Evolutionary conservation across 108 stramenopile species (phyloP), one percentile per base, ranked within the genome.

Genomic region (Skeletonema menzelii): DNA sequence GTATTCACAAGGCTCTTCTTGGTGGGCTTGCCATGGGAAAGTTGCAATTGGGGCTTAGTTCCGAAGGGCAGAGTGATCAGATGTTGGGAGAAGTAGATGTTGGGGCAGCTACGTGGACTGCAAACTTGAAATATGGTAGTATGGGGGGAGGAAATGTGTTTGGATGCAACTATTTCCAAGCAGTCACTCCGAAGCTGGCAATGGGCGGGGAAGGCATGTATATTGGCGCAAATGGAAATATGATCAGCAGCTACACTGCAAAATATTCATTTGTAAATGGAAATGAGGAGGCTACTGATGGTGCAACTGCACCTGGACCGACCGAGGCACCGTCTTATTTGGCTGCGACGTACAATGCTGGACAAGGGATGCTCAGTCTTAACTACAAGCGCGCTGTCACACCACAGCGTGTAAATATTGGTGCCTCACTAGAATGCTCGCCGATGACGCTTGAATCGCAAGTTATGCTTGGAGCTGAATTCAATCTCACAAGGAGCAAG

Each of bases 121-220:
- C 77, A 42, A 92, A 95, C 69, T 63, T 95, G 19, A 93, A 93
- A 70, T 95, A 93, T 72, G 94, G 94, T 13, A 86, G 85, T 60
- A 92, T 95, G 88, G 90, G 84, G 7, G 94, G 94, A 38, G 94
- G 89, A 12, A 71, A 82, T 31, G 85, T 89, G 13, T 88, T 79
- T 65, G 91, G 91, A 11, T 78, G 77, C 60, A 88, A 92, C 67
- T 95, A 90, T 77, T 84, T 85, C 55, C 94, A 95, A 68, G 73
- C 83, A 8, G 79, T 95, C 37, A 89, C 90, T 1, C 78, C 86
- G 0, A 58, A 68, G 17, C 67, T 92, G 20, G 76, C 75, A 46
- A 76, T 95, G 86, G 94, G 94, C 10, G 89, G 88, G 2, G 94
- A 95, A 62, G 94, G 90, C 19, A 87, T 93, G 83, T 95, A 89